Percentiles rank a stretch among this genome's conserved stretches.
Evolutionary conservation across 768 basidiomycete species (phyloP).

Genomic region (Termitomyces sp.): DNA sequence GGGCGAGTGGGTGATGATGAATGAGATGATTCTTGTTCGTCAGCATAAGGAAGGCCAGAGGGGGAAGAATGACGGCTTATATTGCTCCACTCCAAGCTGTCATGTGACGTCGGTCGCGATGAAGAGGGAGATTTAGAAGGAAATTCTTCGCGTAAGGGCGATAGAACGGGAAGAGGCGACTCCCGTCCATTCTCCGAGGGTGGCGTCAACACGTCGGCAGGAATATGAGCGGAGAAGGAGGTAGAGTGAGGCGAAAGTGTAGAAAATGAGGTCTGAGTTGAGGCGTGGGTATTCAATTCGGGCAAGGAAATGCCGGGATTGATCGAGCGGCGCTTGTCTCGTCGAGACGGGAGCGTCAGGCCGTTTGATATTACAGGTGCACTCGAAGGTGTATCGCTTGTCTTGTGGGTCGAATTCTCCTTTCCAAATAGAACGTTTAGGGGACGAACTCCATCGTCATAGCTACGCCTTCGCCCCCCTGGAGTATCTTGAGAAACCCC

Average conservation of each 20-base stretch:
- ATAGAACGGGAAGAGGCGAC: conserved; percentile 19
- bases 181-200: conserved; percentile 18
- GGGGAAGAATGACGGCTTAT: conserved; percentile 19
- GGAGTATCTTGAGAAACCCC: conserved; percentile 11
- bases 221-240: conserved; percentile 16
- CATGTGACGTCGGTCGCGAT: conserved; percentile 26
- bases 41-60: conserved; percentile 15
- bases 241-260: conserved; percentile 27
- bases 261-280: conserved; percentile 18
- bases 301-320: conserved; percentile 38
- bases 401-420: conserved; percentile 13
- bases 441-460: conserved; percentile 40
- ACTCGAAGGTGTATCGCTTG: conserved; percentile 10
- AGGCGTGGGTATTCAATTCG: conserved; percentile 22
- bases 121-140: conserved; percentile 9
- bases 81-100: conserved; percentile 21
- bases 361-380: conserved; percentile 20
- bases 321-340: conserved; percentile 44
- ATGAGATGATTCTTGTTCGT: conserved; percentile 12
- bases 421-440: conserved; percentile 32
- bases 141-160: conserved; percentile 28
- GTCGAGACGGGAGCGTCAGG: conserved; percentile 29
- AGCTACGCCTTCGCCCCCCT: conserved; percentile 31
- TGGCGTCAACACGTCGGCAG: conserved; percentile 22
- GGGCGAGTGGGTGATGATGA: conserved; percentile 34